Evolutionary conservation across 148 eudicot species (phyloP), one percentile per base, ranked within the genome.

Genomic region (Agrostemma githago): DNA sequence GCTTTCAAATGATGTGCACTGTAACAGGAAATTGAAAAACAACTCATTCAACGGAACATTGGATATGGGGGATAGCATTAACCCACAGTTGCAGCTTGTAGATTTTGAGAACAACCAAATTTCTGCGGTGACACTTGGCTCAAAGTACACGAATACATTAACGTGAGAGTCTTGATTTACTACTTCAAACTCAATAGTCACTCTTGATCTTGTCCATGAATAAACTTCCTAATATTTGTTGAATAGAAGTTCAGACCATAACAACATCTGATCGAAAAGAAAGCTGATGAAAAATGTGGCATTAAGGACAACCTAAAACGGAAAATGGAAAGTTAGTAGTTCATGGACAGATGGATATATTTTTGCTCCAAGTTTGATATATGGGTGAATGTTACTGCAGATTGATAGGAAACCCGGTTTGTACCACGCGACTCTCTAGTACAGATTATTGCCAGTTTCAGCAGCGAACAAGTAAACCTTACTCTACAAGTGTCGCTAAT

Each of bases 101-200:
- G 98, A 94, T 82, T 78, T 94, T 79, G 83, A 86, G 86, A 78
- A 87, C 87, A 94, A 94, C 69, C 71, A 89, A 6, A 88, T 94
- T 64, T 79, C 92, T 12, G 70, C 86, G 3, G 89, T 91, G 46
- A 91, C 93, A 54, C 84, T 94, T 8, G 87, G 91, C 66, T 85
- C 92, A 12, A 83, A 59, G 84, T 89, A 88, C 82, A 80, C 73
- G 19, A 86, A 84, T 78, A 88, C 91, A 38, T 80, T 94, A 73
- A 81, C 83, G 98, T 94, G 76, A 89, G 98, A 70, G 6, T 41
- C 78, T 39, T 21, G 20, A 15, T 42, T 19, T 38, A 68, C 63
- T 42, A 56, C 56, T 17, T 61, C 79, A 69, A 76, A 44, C 48
- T 62, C n/a, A 2, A 20, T 46, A 68, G 26, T 68, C 14, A 12